Evolutionary conservation across 116 monocot genomes (phyloP).

Genomic region (Papilionanthe hybrid): DNA sequence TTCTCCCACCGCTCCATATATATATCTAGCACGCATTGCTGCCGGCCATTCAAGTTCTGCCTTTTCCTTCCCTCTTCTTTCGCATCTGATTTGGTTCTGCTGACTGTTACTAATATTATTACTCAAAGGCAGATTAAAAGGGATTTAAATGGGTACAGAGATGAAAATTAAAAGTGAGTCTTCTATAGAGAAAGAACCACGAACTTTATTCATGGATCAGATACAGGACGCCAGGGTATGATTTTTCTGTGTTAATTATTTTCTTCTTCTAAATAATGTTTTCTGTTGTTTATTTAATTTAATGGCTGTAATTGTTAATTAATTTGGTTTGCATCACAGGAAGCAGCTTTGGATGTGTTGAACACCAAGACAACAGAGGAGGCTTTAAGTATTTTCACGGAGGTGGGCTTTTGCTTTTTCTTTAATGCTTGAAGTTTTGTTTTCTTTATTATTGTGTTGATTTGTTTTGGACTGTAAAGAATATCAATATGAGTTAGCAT

Average conservation of each 20-base stretch:
- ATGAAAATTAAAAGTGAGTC: slow-evolving; percentile 12
- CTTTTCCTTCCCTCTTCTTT: too few species aligned
- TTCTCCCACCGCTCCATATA: too few species aligned
- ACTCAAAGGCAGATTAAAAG: too few species aligned
- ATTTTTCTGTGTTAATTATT: too few species aligned
- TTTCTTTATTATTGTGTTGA: too few species aligned
- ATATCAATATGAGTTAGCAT: too few species aligned
- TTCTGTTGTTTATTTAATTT: neutral
- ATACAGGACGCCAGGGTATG: slow-evolving; percentile 22
- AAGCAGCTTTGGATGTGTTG: slow-evolving; percentile 42
- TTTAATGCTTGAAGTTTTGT: neutral
- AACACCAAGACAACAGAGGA: slow-evolving; percentile 39
- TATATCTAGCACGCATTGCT: too few species aligned
- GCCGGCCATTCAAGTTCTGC: too few species aligned
- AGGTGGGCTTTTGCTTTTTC: slow-evolving; percentile 13
- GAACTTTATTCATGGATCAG: slow-evolving; percentile 14
- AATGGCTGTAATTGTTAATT: neutral
- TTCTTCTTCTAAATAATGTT: neutral
- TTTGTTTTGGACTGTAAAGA: too few species aligned
- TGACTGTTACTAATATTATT: too few species aligned
- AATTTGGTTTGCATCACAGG: slow-evolving; percentile 15
- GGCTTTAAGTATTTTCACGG: slow-evolving; percentile 47
- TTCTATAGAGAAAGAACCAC: slow-evolving; percentile 20
- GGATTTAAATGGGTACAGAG: neutral
- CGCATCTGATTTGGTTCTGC: too few species aligned